Evolutionary conservation across 2,329 filamentous ascomycete species (phyloP).

Genomic region (Ophiostoma triangulosporum): DNA sequence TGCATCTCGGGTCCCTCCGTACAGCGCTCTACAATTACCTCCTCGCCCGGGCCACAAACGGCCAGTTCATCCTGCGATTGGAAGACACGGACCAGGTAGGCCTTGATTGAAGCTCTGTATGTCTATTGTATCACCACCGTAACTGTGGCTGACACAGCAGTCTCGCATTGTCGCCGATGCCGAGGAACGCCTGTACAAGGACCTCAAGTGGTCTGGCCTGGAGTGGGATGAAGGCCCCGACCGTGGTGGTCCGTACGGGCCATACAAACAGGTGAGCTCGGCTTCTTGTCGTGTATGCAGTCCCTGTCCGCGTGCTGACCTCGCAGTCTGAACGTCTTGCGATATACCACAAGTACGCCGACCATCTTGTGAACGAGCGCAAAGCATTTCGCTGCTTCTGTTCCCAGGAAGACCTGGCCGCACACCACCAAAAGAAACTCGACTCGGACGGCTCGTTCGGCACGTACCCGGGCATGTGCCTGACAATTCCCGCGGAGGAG

Average conservation of each 20-base stretch:
- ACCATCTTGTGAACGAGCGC: constrained; percentile 53
- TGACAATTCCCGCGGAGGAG: constrained; percentile 49
- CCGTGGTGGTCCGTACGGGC: constrained; percentile 66
- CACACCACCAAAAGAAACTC: constrained; percentile 49
- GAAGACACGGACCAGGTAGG: constrained; percentile 87
- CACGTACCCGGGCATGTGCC: constrained; percentile 54
- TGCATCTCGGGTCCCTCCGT: constrained; percentile 81
- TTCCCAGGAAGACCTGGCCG: constrained; percentile 53
- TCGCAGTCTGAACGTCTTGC: constrained; percentile 61
- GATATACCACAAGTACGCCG: constrained; percentile 58
- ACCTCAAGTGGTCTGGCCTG: constrained; percentile 78
- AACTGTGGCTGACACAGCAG: constrained; percentile 29
- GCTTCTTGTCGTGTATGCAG: neutral
- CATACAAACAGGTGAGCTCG: constrained; percentile 61
- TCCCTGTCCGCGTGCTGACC: neutral
- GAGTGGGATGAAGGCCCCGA: constrained; percentile 90
- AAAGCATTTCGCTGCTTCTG: constrained; percentile 94
- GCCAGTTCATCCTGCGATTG: constrained; percentile 79
- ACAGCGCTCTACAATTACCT: constrained; percentile 95
- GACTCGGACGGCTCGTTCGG: constrained; percentile 30
- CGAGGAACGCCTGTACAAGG: constrained; percentile 61
- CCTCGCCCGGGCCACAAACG: constrained; percentile 73
- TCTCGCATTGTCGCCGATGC: constrained; percentile 71
- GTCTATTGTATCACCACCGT: neutral
- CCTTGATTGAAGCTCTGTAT: neutral